phyloP scores from a whole-genome alignment of 495 filamentous ascomycete species.

The Darksidea phi region DNA sequence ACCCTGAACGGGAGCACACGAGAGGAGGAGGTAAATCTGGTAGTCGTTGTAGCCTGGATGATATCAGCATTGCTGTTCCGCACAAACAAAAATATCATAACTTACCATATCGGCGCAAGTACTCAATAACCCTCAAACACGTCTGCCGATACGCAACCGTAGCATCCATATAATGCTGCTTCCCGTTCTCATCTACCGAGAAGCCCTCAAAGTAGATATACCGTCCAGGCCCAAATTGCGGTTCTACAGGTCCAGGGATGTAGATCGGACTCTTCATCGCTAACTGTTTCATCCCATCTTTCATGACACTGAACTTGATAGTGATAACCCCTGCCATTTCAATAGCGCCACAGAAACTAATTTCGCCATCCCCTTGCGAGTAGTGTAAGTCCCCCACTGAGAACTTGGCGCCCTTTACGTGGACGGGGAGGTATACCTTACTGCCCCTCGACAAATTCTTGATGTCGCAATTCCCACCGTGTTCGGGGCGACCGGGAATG shows the following conservation, averaged over 20 bases:
- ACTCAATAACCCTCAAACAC: slow-evolving; percentile 78
- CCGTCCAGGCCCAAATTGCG: slow-evolving; percentile 81
- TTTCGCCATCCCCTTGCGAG: slow-evolving; percentile 88
- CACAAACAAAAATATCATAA: background rate
- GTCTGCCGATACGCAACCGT: slow-evolving; percentile 91
- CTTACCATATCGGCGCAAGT: slow-evolving; percentile 77
- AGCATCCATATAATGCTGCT: slow-evolving; percentile 91
- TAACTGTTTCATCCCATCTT: slow-evolving; percentile 72
- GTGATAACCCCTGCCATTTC: slow-evolving; percentile 96
- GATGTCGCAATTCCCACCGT: slow-evolving; percentile 69
- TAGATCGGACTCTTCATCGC: slow-evolving; percentile 87
- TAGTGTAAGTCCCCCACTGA: slow-evolving; percentile 91
- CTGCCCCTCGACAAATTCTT: slow-evolving; percentile 85
- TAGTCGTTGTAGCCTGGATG: slow-evolving; percentile 61
- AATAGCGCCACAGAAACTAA: slow-evolving; percentile 94
- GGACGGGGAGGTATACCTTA: slow-evolving; percentile 86
- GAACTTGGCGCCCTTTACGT: slow-evolving; percentile 86
- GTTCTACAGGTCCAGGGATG: slow-evolving; percentile 86
- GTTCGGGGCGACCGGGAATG: slow-evolving; percentile 72
- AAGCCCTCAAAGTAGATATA: slow-evolving; percentile 95
- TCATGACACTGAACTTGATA: slow-evolving; percentile 85
- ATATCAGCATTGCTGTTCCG: background rate
- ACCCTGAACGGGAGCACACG: slow-evolving; percentile 86
- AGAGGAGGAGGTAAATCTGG: slow-evolving; percentile 86
- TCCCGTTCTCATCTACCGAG: slow-evolving; percentile 84